phyloP scores from a whole-genome alignment of 2,329 filamentous ascomycete species.

The Aspergillus glaucus region DNA sequence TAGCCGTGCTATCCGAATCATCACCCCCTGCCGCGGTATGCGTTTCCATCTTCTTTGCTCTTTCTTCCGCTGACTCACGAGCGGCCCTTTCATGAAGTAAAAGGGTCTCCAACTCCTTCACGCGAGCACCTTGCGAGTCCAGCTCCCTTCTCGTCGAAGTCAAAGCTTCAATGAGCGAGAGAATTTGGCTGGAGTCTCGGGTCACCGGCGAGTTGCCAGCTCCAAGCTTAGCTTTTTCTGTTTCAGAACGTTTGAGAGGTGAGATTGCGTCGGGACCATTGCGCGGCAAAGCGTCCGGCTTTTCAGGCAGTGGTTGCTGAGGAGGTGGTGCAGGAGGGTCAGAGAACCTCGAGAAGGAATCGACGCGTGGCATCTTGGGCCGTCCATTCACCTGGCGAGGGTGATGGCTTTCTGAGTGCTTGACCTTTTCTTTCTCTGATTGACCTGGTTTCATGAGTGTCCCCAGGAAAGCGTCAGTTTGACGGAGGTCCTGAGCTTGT shows the following conservation, averaged over 20 bases:
- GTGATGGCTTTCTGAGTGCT: conserved; percentile 39
- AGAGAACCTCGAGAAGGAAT: conserved; percentile 78
- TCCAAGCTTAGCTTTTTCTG: conserved; percentile 62
- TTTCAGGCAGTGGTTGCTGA: conserved; percentile 87
- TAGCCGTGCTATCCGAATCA: conserved; percentile 40
- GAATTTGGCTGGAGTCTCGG: conserved; percentile 64
- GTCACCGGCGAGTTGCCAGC: conserved; percentile 39
- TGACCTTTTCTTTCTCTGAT: conserved; percentile 45
- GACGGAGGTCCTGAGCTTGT: conserved; percentile 76
- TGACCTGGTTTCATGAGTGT: conserved; percentile 67
- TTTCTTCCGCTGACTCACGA: conserved; percentile 75
- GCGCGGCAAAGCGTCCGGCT: conserved; percentile 61
- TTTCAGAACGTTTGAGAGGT: conserved; percentile 67
- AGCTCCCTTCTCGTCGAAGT: conserved; percentile 80
- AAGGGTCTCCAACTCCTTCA: conserved; percentile 74
- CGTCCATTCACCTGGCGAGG: conserved; percentile 42
- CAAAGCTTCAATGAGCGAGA: conserved; percentile 77
- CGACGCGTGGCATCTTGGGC: conserved; percentile 52
- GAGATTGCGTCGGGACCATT: conserved; percentile 39
- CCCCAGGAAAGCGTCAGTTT: conserved; percentile 75
- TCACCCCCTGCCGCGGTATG: conserved; percentile 44
- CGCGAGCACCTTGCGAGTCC: conserved; percentile 69
- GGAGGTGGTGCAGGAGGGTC: conserved; percentile 91
- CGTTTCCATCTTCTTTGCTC: conserved; percentile 64
- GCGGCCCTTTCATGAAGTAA: conserved; percentile 74